phyloP scores from a whole-genome alignment of 352 stramenopile genomes.

The Phytophthora colocasiae region DNA sequence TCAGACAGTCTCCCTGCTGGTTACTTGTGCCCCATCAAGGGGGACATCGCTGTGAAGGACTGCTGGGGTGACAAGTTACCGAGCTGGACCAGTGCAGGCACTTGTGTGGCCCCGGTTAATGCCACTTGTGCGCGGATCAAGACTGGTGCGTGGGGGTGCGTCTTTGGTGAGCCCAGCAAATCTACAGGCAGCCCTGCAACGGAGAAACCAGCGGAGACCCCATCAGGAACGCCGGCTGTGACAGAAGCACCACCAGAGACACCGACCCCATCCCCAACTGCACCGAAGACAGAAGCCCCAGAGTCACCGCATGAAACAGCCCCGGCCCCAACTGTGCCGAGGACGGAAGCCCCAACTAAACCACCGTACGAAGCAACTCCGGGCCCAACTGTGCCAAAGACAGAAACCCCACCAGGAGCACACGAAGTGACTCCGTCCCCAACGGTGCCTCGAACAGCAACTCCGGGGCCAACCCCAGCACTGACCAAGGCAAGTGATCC shows the following conservation, averaged over 20 bases:
- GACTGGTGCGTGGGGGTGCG: constrained; percentile 2
- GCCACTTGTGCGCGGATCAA: constrained; percentile 1
- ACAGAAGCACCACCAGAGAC: background rate
- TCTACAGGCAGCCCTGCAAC: background rate
- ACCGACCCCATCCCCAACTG: background rate
- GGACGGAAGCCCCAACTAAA: background rate
- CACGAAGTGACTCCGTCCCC: background rate
- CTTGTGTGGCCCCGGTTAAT: background rate
- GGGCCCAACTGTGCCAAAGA: background rate
- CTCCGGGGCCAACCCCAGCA: background rate
- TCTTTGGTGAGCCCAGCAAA: background rate
- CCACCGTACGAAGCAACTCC: background rate
- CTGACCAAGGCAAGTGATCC: constrained; percentile 4
- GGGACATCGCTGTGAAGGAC: background rate
- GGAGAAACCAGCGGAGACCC: background rate
- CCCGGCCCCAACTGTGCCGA: background rate
- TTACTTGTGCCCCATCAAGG: background rate
- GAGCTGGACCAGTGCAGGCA: background rate
- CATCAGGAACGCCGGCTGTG: background rate
- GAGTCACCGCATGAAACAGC: background rate
- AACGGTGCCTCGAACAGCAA: background rate
- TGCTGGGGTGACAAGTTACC: background rate
- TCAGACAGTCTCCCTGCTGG: background rate
- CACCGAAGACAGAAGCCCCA: background rate
- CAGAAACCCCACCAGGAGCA: background rate